Percentiles rank a stretch among this genome's conserved stretches.
Conservation (phyloP, 331 rosid species). For the Prunus yedoensis region DNA sequence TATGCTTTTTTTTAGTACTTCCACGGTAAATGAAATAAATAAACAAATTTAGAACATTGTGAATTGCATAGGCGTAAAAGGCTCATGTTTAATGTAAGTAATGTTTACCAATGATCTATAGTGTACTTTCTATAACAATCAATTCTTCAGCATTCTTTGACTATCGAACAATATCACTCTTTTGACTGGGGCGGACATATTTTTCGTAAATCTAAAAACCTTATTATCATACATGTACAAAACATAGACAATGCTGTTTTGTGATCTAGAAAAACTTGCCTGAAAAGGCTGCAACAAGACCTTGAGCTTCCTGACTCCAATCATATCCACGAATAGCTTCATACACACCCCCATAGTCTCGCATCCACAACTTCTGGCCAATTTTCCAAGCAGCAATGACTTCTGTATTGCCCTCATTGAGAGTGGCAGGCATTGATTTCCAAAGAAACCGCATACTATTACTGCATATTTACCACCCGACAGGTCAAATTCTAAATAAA, state of each 20-base stretch:
- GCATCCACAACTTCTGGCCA: conserved; percentile 74
- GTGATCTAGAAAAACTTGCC: conserved; percentile 46
- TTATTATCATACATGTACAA: neutral
- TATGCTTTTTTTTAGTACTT: neutral
- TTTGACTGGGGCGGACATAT: too few species aligned
- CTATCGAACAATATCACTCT: neutral
- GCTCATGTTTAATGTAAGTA: neutral
- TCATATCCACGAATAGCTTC: conserved; percentile 71
- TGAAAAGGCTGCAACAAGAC: conserved; percentile 71
- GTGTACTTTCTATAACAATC: neutral
- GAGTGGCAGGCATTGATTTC: conserved; percentile 66
- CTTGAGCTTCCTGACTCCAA: conserved; percentile 73
- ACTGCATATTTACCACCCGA: conserved; percentile 52
- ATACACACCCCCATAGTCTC: conserved; percentile 62
- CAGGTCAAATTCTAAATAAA: conserved; percentile 1
- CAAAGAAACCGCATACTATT: conserved; percentile 87
- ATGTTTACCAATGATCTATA: neutral
- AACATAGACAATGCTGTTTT: neutral
- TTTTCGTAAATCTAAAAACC: neutral
- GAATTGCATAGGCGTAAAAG: neutral
- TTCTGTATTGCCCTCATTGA: conserved; percentile 72
- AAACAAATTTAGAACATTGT: neutral
- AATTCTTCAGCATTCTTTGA: neutral
- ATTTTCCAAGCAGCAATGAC: conserved; percentile 73
- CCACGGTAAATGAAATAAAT: neutral